Conservation (phyloP, 306 rosid genomes). For the Argentina anserina region DNA sequence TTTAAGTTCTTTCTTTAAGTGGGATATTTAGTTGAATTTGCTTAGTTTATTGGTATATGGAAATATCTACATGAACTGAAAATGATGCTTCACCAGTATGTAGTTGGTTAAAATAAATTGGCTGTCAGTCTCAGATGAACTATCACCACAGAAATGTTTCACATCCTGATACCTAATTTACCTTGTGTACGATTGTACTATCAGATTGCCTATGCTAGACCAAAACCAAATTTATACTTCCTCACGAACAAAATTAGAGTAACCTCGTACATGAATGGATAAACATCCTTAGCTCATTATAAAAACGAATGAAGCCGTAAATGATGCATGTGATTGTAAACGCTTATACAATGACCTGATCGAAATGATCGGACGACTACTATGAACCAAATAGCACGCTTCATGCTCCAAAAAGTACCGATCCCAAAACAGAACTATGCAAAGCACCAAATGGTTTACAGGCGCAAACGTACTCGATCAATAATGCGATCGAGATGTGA, state of each 20-base stretch:
- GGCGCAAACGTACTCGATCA: slow-evolving; percentile 16
- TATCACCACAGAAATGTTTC: not conserved
- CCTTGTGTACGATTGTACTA: not conserved
- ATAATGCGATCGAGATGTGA: slow-evolving; percentile 38
- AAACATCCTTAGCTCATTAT: too few relatives aligned
- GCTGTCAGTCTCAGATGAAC: too few relatives aligned
- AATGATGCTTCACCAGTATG: not conserved
- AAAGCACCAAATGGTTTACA: slow-evolving; percentile 3
- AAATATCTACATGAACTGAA: not conserved
- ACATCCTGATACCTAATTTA: not conserved
- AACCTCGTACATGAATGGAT: too few relatives aligned
- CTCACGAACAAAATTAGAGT: not conserved
- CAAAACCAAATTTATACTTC: not conserved
- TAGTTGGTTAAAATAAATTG: not conserved
- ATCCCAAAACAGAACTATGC: not conserved
- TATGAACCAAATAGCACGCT: too few relatives aligned
- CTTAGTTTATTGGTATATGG: not conserved
- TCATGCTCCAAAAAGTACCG: not conserved
- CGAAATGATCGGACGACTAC: not conserved
- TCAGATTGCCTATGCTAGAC: not conserved
- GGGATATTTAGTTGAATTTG: not conserved
- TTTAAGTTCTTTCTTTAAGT: not conserved
- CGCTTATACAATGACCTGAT: too few relatives aligned
- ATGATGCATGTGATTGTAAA: too few relatives aligned
- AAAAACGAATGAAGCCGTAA: too few relatives aligned